Evolutionary conservation across 2,329 filamentous ascomycete species (phyloP).

Genomic region (Xylariaceae sp.): DNA sequence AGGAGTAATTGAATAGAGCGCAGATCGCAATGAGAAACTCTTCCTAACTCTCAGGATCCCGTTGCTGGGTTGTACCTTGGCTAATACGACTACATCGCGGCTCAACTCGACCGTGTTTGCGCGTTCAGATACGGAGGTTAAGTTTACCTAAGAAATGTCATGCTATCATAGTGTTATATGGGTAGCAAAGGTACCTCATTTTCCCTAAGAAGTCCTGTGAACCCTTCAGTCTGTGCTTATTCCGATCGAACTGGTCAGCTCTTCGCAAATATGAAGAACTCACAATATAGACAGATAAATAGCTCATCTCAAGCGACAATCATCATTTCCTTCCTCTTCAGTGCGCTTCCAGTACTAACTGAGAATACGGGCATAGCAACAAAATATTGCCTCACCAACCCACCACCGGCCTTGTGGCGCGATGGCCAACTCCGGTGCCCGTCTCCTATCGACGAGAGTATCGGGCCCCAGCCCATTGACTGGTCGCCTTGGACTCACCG

Average conservation of each 20-base stretch:
- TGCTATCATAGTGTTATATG: neutral
- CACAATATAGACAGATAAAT: neutral
- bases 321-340: neutral
- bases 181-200: neutral
- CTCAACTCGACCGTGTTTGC: neutral
- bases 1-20: neutral
- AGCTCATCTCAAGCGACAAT: too few relatives aligned
- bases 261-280: constrained; percentile 12
- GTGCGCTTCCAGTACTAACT: neutral
- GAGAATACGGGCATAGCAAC: constrained; percentile 1
- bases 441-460: constrained; percentile 31
- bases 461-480: constrained; percentile 28
- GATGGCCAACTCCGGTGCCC: constrained; percentile 31
- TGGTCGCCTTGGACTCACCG: constrained; percentile 40
- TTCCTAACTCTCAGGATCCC: constrained; percentile 1
- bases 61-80: constrained; percentile 2
- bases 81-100: constrained; percentile 13
- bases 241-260: neutral
- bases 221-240: neutral
- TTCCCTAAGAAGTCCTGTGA: neutral
- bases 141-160: neutral
- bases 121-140: neutral
- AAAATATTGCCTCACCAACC: constrained; percentile 27
- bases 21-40: constrained; percentile 6
- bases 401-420: constrained; percentile 26